Evolutionary conservation across 2,329 filamentous ascomycete genomes (phyloP).

Genomic region (Fusarium pseudoanthophilum): DNA sequence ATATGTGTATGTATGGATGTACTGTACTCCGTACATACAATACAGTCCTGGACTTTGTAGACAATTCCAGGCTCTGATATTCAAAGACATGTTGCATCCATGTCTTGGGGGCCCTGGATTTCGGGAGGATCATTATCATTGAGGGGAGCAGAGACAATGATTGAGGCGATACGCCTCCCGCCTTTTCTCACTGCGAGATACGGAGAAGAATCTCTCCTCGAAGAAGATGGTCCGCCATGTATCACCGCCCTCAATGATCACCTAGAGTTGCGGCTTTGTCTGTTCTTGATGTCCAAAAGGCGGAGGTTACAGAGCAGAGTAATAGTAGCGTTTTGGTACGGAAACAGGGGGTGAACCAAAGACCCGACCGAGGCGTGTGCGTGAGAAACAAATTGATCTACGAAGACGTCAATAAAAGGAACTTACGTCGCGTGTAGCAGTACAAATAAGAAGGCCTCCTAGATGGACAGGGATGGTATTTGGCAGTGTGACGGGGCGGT

Average conservation of each 20-base stretch:
- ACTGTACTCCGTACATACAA: neutral
- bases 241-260: neutral
- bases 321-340: conserved; percentile 1
- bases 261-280: conserved; percentile 12
- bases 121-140: conserved; percentile 25
- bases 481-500: conserved; percentile 7
- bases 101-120: conserved; percentile 29
- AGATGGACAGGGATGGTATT: neutral
- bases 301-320: conserved; percentile 28
- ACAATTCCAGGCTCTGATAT: conserved; percentile 37
- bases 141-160: conserved; percentile 30
- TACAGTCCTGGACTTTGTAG: neutral
- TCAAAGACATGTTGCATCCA: conserved; percentile 22
- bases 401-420: neutral
- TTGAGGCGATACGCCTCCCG: conserved; percentile 35
- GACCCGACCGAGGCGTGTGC: conserved; percentile 19
- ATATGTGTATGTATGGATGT: neutral
- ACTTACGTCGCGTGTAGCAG: neutral
- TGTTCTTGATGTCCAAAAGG: conserved; percentile 23
- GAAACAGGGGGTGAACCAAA: conserved; percentile 23
- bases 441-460: conserved; percentile 17
- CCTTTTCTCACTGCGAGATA: neutral
- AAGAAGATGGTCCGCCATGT: conserved; percentile 2
- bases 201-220: neutral
- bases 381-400: conserved; percentile 28